Percentiles rank a stretch among this genome's conserved stretches.
phyloP scores from a whole-genome alignment of 164 flowering plant genomes.

The Nymphaea colorata region DNA sequence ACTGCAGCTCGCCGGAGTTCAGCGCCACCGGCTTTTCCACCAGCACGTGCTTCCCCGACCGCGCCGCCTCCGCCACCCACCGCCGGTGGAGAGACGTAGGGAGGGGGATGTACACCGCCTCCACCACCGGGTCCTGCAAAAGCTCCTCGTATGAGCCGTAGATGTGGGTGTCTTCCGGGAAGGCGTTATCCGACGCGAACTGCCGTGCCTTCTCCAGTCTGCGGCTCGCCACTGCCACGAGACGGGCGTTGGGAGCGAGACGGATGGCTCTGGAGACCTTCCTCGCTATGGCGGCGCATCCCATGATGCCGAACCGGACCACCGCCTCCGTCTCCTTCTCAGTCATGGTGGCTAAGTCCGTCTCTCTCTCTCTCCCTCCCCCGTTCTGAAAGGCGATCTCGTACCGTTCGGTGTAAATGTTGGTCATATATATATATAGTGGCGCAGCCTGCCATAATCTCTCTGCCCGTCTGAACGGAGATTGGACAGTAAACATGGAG shows the following conservation, averaged over 20 bases:
- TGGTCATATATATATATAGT: no score
- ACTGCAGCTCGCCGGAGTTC: conserved; percentile 37
- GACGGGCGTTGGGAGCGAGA: conserved; percentile 36
- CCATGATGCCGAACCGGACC: conserved; percentile 45
- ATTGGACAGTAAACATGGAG: no score
- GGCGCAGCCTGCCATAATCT: no score
- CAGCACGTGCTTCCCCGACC: conserved; percentile 52
- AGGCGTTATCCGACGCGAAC: conserved; percentile 35
- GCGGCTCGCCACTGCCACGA: conserved; percentile 58
- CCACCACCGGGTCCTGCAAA: conserved; percentile 48
- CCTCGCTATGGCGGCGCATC: conserved; percentile 55
- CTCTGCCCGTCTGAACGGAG: no score
- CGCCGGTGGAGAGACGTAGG: conserved; percentile 45
- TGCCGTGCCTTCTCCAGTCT: conserved; percentile 35
- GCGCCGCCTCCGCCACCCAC: conserved; percentile 52
- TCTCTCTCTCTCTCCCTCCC: no score
- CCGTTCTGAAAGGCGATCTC: no score
- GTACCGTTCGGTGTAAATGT: no score
- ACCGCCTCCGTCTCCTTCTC: conserved; percentile 13
- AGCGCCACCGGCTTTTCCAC: conserved; percentile 66
- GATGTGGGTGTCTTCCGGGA: conserved; percentile 34
- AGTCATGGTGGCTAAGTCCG: neutral
- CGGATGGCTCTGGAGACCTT: conserved; percentile 44
- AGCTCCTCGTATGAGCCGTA: conserved; percentile 53
- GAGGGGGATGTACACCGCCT: conserved; percentile 60